Base-by-base conservation (phyloP, 225 moss, liverwort and hornwort genomes). In the Asterella californica region DNA sequence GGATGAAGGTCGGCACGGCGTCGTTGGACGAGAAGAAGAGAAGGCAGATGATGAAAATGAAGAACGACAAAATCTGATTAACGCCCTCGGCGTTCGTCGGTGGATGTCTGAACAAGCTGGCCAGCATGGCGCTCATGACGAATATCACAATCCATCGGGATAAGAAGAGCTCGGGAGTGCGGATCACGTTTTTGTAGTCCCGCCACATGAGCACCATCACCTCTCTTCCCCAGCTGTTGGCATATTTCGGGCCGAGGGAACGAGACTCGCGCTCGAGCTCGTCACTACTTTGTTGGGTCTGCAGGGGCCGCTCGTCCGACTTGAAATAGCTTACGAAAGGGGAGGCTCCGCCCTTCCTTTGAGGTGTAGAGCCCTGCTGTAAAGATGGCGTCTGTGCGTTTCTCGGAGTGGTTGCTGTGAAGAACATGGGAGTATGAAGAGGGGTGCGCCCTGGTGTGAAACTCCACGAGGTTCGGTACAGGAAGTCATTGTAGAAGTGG, bases 11-110 rank as follows among this genome's bases (percentile, higher is more conserved):
- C 66, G 88, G 90, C 10, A 90, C 71, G 10, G 90, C 85, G 42
- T 90, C 90, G 25, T 78, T 85, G 45, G 83, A 90, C n/a, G 88
- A 83, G 82, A 84, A 88, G 72, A 85, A 75, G 75, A 86, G 64
- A 47, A 88, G 82, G 0, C 80, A 61, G 19, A 85, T 15, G 5
- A 79, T 29, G 49, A 88, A 90, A 8, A 62, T 69, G 10, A 81
- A 79, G 45, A 79, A 88, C 7, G 81, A 76, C 14, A 85, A 24
- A 10, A 79, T 60, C 15, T 88, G 70, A 2, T 73, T 36, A 21
- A 90, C 82, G 10, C 88, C 88, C 55, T 87, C 72, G 18, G 60
- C 57, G 42, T 7, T 65, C 18, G 38, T 10, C 9, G 32, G 18
- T 0, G 80, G 80, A 0, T 55, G 33, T 2, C 27, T 32, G 72